Base-by-base conservation (phyloP, 768 basidiomycete species). In the Tulasnella sp. region DNA sequence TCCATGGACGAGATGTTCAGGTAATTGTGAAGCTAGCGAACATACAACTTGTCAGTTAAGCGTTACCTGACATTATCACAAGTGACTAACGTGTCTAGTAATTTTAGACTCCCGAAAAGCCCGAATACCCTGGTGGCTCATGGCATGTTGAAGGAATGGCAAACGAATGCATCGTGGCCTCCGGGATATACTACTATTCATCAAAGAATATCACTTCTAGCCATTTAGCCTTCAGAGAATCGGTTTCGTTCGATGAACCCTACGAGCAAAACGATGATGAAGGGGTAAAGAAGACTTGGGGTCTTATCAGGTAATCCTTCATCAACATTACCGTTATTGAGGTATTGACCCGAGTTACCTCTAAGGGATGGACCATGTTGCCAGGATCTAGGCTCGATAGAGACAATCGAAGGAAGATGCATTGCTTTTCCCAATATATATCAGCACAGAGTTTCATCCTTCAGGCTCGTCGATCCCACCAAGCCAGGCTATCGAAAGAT, bases 121-220 rank as follows among this genome's bases (percentile, higher is more conserved):
- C 66, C 5, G 44, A 45, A 7, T 70, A 65, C 58, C 49, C 58
- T 4, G 70, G 66, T 1, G 62, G 65, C 9, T 60, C 59, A 12
- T 77, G 74, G 74, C 71, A 70, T 40, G 73, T 73, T 15, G 71
- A 72, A 58, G 74, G 75, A 31, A 74, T 48, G 47, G 12, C 32
- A n/a, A 22, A 15, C 2, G n/a, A 48, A 37, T 7, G 16, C 40
- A 48, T 35, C 31, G 8, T 22, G 13, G 31, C 20, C 37, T 37
- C 19, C 6, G 20, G n/a, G 5, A 46, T 41, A 19, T n/a, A 12
- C 45, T 24, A 53, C 19, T 53, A 53, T 29, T 20, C 33, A 33
- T 45, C n/a, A 16, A 45, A 53, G 24, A 53, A 53, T 24, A 39
- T 53, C 44, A 45, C 51, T 10, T 42, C 44, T 15, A 45, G 43